Conservation (phyloP, 176 grass and related monocot genomes). For the Typha latifolia region DNA sequence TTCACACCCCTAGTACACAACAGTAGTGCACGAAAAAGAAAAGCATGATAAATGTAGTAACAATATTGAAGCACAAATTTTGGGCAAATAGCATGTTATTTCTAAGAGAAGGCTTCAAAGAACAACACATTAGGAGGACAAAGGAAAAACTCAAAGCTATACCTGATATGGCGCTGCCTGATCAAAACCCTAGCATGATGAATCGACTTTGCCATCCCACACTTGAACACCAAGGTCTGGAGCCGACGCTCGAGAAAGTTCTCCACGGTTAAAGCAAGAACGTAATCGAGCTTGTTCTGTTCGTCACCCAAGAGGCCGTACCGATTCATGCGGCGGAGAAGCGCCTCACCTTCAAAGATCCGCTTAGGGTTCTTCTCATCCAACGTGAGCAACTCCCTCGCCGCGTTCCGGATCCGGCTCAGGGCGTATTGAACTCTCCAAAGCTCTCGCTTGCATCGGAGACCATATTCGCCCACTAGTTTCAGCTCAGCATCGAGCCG, state of each 20-base stretch:
- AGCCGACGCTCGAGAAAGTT: constrained; percentile 53
- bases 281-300: constrained; percentile 64
- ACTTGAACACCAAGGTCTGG: constrained; percentile 59
- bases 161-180: constrained; percentile 65
- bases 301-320: constrained; percentile 11
- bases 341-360: constrained; percentile 71
- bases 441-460: constrained; percentile 66
- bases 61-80: too few relatives aligned
- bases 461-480: constrained; percentile 58
- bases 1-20: too few relatives aligned
- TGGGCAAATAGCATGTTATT: too few relatives aligned
- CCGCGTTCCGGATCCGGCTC: constrained; percentile 51
- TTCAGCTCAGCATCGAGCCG: constrained; percentile 67
- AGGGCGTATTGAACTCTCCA: constrained; percentile 63
- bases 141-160: background rate
- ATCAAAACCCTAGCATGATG: constrained; percentile 65
- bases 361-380: constrained; percentile 58
- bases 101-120: too few relatives aligned
- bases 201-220: constrained; percentile 63
- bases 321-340: constrained; percentile 55
- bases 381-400: constrained; percentile 58
- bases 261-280: constrained; percentile 60
- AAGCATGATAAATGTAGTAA: too few relatives aligned
- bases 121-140: too few relatives aligned
- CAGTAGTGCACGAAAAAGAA: too few relatives aligned